These are phyloP conservation scores for Sinapis alba DNA, from an alignment of 441 rosid genomes.

Conservation along the genomic window DNA sequence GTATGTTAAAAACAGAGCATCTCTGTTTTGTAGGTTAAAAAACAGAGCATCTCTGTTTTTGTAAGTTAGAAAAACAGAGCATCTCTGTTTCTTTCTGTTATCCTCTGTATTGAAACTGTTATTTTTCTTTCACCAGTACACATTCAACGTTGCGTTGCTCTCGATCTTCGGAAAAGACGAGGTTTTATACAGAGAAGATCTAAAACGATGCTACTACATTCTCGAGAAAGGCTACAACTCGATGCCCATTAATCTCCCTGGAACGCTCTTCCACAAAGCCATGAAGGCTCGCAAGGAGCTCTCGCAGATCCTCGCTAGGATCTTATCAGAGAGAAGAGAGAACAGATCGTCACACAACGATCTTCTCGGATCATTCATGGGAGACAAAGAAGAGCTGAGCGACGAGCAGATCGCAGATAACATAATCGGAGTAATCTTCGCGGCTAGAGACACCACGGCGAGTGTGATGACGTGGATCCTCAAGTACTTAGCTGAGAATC, in stretches of 20 bases:
- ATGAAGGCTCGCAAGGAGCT: slow-evolving; percentile 92
- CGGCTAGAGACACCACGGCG: slow-evolving; percentile 97
- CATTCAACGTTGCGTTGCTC: slow-evolving; percentile 87
- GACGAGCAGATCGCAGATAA: slow-evolving; percentile 96
- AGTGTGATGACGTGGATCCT: slow-evolving; percentile 93
- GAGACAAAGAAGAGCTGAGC: slow-evolving; percentile 68
- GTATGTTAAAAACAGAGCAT: too few relatives aligned
- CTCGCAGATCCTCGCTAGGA: slow-evolving; percentile 71
- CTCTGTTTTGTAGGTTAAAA: neutral
- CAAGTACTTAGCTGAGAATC: slow-evolving; percentile 91
- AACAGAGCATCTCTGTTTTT: neutral
- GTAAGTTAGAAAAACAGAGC: neutral
- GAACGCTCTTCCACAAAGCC: slow-evolving; percentile 85
- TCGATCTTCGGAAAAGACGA: slow-evolving; percentile 92
- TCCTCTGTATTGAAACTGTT: neutral
- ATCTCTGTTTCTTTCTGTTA: neutral
- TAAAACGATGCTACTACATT: slow-evolving; percentile 85
- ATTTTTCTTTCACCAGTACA: slow-evolving; percentile 50
- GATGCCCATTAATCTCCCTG: slow-evolving; percentile 92
- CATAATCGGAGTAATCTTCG: slow-evolving; percentile 92
- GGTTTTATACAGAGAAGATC: slow-evolving; percentile 76
- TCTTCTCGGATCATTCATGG: slow-evolving; percentile 92
- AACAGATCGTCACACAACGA: slow-evolving; percentile 55
- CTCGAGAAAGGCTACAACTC: slow-evolving; percentile 96
- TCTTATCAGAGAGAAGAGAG: slow-evolving; percentile 66